A percentile compares a stretch with the other conserved stretches of the same genome.
These are phyloP conservation scores for Nakazawaea molendinolei DNA, from an alignment of 805 yeast genomes.

Conservation along the genomic window DNA sequence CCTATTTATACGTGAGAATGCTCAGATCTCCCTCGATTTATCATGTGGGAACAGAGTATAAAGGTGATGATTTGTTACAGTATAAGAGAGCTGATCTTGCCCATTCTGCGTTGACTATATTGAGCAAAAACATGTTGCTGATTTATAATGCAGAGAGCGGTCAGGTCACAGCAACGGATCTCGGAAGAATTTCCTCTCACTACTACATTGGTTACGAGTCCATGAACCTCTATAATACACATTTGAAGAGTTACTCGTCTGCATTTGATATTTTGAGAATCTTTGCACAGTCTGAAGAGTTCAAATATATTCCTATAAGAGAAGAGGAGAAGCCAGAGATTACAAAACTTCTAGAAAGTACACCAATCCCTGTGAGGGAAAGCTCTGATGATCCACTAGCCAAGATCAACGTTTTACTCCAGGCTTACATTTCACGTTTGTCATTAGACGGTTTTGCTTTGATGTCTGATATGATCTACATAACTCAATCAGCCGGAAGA, in stretches of 20 bases:
- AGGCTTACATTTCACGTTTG: slow-evolving; percentile 77
- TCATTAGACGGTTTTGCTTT: slow-evolving; percentile 82
- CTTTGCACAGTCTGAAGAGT: slow-evolving; percentile 80
- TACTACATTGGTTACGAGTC: slow-evolving; percentile 77
- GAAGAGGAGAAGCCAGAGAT: slow-evolving; percentile 81
- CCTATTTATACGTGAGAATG: slow-evolving; percentile 80
- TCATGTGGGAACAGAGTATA: slow-evolving; percentile 64
- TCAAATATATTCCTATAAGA: slow-evolving; percentile 74
- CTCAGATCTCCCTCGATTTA: slow-evolving; percentile 63
- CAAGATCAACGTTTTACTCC: slow-evolving; percentile 74
- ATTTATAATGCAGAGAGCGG: slow-evolving; percentile 49
- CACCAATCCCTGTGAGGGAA: slow-evolving; percentile 86
- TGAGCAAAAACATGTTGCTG: slow-evolving; percentile 52
- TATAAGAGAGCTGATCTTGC: slow-evolving; percentile 59
- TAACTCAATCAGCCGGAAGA: slow-evolving; percentile 91
- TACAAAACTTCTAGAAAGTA: slow-evolving; percentile 54
- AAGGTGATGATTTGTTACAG: slow-evolving; percentile 38
- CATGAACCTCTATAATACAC: slow-evolving; percentile 56
- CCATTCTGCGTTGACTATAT: slow-evolving; percentile 65
- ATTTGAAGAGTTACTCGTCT: slow-evolving; percentile 56
- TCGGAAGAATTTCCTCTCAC: slow-evolving; percentile 81
- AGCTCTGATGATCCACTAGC: slow-evolving; percentile 62
- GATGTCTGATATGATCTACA: slow-evolving; percentile 87
- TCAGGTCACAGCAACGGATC: slow-evolving; percentile 47
- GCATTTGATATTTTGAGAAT: slow-evolving; percentile 72